Percentiles rank a stretch among this genome's conserved stretches.
These are phyloP conservation scores for Thoreauomyces humboldtii DNA, from an alignment of 192 early-diverging fungal genomes.

Conservation along the genomic window DNA sequence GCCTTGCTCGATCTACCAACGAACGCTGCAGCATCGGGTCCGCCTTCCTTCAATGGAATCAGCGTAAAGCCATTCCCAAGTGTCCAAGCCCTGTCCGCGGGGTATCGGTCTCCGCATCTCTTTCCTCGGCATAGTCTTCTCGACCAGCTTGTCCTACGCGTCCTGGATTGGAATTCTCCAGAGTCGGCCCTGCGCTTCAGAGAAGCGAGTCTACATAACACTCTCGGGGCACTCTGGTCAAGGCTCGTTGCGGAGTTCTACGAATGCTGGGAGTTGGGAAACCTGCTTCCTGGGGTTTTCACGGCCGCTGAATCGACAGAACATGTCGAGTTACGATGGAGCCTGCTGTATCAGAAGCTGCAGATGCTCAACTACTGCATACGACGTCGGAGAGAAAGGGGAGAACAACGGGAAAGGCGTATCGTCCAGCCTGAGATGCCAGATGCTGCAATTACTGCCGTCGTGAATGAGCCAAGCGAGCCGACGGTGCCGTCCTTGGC, in stretches of 20 bases:
- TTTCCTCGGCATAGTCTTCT: conserved; percentile 1
- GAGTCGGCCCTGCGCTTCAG: conserved; percentile 14
- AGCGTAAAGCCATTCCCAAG: background rate
- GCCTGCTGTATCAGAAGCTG: conserved; percentile 38
- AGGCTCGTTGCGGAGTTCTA: conserved; percentile 16
- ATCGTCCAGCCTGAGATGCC: no score
- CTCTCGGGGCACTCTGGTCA: conserved; percentile 22
- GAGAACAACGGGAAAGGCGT: no score
- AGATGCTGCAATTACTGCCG: no score
- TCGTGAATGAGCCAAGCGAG: no score
- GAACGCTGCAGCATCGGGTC: background rate
- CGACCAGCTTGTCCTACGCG: conserved; percentile 11
- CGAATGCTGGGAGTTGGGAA: conserved; percentile 21
- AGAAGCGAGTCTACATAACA: background rate
- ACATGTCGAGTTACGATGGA: conserved; percentile 32
- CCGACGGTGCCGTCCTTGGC: background rate
- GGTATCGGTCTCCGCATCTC: background rate
- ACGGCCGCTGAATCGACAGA: background rate
- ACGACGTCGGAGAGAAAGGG: conserved; percentile 1
- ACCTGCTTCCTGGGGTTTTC: conserved; percentile 22
- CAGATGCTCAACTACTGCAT: conserved; percentile 43
- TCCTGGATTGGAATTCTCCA: conserved; percentile 21
- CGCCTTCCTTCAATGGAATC: background rate
- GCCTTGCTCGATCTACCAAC: background rate
- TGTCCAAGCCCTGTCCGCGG: background rate